Base-by-base conservation (phyloP, 164 flowering plant genomes). In the Warburgia ugandensis region DNA sequence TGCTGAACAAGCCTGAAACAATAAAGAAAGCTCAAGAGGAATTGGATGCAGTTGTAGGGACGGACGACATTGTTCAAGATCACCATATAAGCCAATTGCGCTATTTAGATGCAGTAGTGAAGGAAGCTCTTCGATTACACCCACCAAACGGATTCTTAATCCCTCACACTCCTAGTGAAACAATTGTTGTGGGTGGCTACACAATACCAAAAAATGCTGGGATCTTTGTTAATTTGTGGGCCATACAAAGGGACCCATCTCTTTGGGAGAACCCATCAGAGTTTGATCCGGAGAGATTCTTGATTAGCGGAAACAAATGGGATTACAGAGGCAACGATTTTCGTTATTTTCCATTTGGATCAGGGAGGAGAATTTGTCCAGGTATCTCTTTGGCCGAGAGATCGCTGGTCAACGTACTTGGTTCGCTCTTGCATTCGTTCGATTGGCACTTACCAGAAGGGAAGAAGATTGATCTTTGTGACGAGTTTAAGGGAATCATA, bases 291-390 rank as follows among this genome's bases (percentile, higher is more conserved):
- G 54, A 35, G 20, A 73, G 94, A 66, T 85, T 85, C 38, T 42
- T 66, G 60, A 43, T 48, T 20, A 50, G 49, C 0, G 33, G 22
- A 4, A 10, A 8, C 17, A 63, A 52, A 35, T 54, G 54, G 60
- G 87, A 83, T 43, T 80, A 32, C 45, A 65, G 62, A 47, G 95
- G 95, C 3, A 75, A 53, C n/a, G n/a, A n/a, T n/a, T n/a, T n/a
- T n/a, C n/a, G n/a, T n/a, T n/a, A n/a, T n/a, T n/a, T n/a, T n/a
- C n/a, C n/a, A n/a, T n/a, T n/a, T n/a, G n/a, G n/a, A n/a, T n/a
- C n/a, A n/a, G n/a, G n/a, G n/a, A n/a, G n/a, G n/a, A n/a, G n/a
- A n/a, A n/a, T n/a, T n/a, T n/a, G n/a, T n/a, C n/a, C n/a, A n/a
- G n/a, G n/a, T n/a, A n/a, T n/a, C n/a, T n/a, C n/a, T n/a, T n/a